Evolutionary conservation across 495 filamentous ascomycete species (phyloP).

Genomic region (Penicillium nucicola): DNA sequence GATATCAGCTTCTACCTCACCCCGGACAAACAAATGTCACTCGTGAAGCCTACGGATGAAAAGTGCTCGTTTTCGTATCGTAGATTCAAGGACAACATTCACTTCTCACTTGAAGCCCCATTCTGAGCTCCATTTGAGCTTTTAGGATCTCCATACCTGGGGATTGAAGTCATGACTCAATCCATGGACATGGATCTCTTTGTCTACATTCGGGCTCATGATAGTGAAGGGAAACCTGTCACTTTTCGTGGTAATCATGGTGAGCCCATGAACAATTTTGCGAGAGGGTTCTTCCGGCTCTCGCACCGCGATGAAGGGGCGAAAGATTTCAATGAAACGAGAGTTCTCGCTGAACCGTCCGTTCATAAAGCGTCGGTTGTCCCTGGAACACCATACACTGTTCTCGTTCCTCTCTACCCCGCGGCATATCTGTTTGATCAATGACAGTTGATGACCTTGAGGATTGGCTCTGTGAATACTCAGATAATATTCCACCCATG

Average conservation of each 20-base stretch:
- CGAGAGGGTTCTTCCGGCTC: not conserved
- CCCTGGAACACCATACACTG: no score
- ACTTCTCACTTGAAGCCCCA: not conserved
- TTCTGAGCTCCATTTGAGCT: not conserved
- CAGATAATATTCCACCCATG: not conserved
- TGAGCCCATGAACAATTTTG: not conserved
- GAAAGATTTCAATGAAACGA: not conserved
- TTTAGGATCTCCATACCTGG: not conserved
- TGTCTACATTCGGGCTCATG: not conserved
- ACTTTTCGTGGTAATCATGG: not conserved
- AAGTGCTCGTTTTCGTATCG: no score
- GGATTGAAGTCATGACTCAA: not conserved
- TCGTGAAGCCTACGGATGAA: not conserved
- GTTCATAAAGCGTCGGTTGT: no score
- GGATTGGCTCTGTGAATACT: not conserved
- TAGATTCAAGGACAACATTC: no score
- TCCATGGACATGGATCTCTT: not conserved
- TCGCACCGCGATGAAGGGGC: conserved; percentile 2
- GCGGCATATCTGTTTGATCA: not conserved
- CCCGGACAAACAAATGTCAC: not conserved
- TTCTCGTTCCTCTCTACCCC: not conserved
- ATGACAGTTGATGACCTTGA: not conserved
- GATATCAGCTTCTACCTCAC: conserved; percentile 1
- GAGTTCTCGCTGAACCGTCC: no score
- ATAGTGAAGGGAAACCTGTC: not conserved